phyloP scores from a whole-genome alignment of 75 land plant genomes.

The Sequoia sempervirens region DNA sequence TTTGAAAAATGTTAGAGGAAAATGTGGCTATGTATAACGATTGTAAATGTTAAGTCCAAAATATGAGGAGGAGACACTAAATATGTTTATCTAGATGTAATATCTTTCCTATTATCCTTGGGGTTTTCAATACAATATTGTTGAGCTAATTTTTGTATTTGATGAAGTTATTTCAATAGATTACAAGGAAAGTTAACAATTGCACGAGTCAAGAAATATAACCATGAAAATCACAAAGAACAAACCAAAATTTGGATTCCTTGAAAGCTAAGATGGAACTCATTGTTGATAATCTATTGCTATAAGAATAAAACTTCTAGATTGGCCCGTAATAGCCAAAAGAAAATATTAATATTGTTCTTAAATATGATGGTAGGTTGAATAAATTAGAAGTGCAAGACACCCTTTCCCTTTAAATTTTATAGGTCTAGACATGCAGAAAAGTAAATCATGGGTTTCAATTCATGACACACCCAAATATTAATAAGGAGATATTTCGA shows the following conservation, averaged over 20 bases:
- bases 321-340: conserved; percentile 50
- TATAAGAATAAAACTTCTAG: conserved; percentile 66
- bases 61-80: too few relatives aligned
- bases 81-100: too few relatives aligned
- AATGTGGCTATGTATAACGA: too few relatives aligned
- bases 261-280: conserved; percentile 94
- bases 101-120: not conserved
- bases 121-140: conserved; percentile 29
- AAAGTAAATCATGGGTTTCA: conserved; percentile 25
- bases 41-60: too few relatives aligned
- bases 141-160: conserved; percentile 41
- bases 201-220: conserved; percentile 61
- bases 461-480: conserved; percentile 46
- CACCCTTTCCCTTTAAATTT: conserved; percentile 73
- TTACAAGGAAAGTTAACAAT: conserved; percentile 34
- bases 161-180: conserved; percentile 43
- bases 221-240: conserved; percentile 69
- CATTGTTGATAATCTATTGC: conserved; percentile 75
- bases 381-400: conserved; percentile 89
- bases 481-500: conserved; percentile 24
- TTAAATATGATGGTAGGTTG: conserved; percentile 86
- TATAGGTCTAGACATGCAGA: conserved; percentile 71
- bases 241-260: conserved; percentile 83
- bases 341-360: conserved; percentile 68
- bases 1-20: too few relatives aligned